Percentiles rank a stretch among this genome's conserved stretches.
Conservation (phyloP, 1,284 basidiomycete species). For the Polyporus tsugae region DNA sequence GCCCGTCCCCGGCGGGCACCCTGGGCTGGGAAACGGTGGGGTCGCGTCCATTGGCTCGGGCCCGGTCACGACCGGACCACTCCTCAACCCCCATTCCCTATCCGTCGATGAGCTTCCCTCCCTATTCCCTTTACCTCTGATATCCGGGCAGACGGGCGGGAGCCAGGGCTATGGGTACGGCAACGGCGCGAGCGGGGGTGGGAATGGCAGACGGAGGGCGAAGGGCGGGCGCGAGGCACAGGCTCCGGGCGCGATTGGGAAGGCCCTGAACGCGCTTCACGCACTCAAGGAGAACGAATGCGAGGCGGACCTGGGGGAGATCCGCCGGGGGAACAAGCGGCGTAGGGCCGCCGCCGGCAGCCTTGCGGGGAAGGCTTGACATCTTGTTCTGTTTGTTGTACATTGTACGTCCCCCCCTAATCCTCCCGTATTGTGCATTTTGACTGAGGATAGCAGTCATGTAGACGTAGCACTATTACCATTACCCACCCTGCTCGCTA, state of each 20-base stretch:
- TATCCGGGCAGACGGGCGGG: conserved; percentile 48
- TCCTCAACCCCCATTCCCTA: conserved; percentile 81
- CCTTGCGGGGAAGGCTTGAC: conserved; percentile 38
- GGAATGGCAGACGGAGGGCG: conserved; percentile 59
- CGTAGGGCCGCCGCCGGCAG: conserved; percentile 58
- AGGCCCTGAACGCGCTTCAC: conserved; percentile 55
- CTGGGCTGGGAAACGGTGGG: conserved; percentile 44
- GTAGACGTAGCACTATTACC: conserved; percentile 21
- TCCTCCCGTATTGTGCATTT: not conserved
- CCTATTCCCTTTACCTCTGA: conserved; percentile 80
- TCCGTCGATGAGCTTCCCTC: conserved; percentile 84
- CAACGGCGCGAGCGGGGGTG: conserved; percentile 46
- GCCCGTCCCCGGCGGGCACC: conserved; percentile 49
- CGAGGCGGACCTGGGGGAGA: conserved; percentile 78
- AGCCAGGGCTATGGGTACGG: conserved; percentile 44
- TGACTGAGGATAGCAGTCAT: not conserved
- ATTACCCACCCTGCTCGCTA: not conserved
- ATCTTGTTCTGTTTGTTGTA: conserved; percentile 6
- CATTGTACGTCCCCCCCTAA: conserved; percentile 11
- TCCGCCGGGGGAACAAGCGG: conserved; percentile 75
- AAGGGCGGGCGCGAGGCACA: conserved; percentile 59
- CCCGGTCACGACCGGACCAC: conserved; percentile 69
- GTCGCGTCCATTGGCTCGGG: conserved; percentile 50
- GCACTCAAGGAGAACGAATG: conserved; percentile 67
- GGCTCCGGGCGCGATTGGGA: conserved; percentile 67